Percentiles rank a stretch among this genome's conserved stretches.
Evolutionary conservation across 192 early-diverging fungal genomes (phyloP).

Genomic region (Mortierella antarctica): DNA sequence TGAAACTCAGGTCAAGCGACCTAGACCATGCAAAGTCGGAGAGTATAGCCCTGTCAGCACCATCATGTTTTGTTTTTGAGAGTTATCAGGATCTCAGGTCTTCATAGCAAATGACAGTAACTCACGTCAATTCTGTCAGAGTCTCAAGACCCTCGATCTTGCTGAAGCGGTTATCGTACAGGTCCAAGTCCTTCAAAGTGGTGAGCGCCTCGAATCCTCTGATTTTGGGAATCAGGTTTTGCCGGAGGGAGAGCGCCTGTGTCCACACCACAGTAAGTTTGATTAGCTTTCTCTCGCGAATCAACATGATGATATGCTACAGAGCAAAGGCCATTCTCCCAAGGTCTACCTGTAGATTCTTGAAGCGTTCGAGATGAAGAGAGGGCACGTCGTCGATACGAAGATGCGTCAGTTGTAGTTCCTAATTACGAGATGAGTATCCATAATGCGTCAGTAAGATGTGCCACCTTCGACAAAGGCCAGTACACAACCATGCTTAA

Average conservation of each 20-base stretch:
- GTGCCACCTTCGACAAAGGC: background rate
- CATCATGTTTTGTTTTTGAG: background rate
- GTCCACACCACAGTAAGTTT: too few relatives aligned
- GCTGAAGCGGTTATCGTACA: constrained; percentile 95
- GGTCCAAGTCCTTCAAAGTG: constrained; percentile 83
- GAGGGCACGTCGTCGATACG: constrained; percentile 65
- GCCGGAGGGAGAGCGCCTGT: constrained; percentile 82
- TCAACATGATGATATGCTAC: background rate
- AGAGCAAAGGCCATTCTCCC: background rate
- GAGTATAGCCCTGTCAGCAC: background rate
- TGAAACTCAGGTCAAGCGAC: constrained; percentile 92
- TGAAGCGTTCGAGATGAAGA: constrained; percentile 70
- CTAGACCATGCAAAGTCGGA: constrained; percentile 7
- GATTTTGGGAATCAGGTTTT: constrained; percentile 87
- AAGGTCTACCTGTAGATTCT: constrained; percentile 67
- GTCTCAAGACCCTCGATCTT: constrained; percentile 73
- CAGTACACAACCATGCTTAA: background rate
- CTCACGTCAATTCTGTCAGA: constrained; percentile 71
- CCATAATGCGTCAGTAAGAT: background rate
- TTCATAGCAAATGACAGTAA: background rate
- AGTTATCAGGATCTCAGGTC: background rate
- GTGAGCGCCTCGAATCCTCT: constrained; percentile 63
- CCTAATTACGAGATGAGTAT: constrained; percentile 46
- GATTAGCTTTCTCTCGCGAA: background rate
- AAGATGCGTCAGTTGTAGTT: constrained; percentile 76